Base-by-base conservation (phyloP, 371 early-diverging fungal species). In the Polyrhizophydium stewartii region DNA sequence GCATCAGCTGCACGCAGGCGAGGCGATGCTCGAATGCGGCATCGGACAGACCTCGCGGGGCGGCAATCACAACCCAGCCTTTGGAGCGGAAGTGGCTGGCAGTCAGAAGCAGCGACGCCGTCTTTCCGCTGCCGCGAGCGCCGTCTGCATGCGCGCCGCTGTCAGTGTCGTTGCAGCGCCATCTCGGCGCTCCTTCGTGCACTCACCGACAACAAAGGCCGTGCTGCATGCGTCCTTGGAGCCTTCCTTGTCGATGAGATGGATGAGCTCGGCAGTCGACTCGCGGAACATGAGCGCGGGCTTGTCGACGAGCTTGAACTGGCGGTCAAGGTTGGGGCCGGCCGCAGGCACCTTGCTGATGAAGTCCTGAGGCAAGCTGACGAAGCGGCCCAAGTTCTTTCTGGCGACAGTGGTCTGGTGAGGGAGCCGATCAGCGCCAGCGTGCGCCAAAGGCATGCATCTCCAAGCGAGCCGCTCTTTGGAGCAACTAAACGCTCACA, bases 41-140 rank as follows among this genome's bases (percentile, higher is more conserved):
- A n/a, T n/a, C n/a, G n/a, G n/a, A n/a, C n/a, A n/a, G n/a, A 76
- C 76, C 66, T 27, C 64, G 68, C 50, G 75, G 77, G 43, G 74
- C 63, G 45, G 71, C 71, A 47, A 77, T 68, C 46, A 77, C 75
- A 30, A 72, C 58, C 77, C 77, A 77, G 49, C 68, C 70, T 35
- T 66, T 64, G 21, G 67, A 62, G n/a, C 67, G 64, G 38, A 71
- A 69, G 60, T 70, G 69, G 32, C 75, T 72, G 45, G 74, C 75
- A 49, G 71, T 61, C 61, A 74, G 77, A 55, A 77, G 40, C 56
- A 77, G 49, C 35, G 71, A n/a, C 16, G 71, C 60, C 33, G 71
- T 74, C 64, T 74, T 75, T 61, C 77, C 77, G 38, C 65, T 59
- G 41, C 77, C 77, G 1, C 65, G 32, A 21, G 64, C 66, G 50